phyloP scores from a whole-genome alignment of 192 early-diverging fungal genomes.

The Diversispora epigaea region DNA sequence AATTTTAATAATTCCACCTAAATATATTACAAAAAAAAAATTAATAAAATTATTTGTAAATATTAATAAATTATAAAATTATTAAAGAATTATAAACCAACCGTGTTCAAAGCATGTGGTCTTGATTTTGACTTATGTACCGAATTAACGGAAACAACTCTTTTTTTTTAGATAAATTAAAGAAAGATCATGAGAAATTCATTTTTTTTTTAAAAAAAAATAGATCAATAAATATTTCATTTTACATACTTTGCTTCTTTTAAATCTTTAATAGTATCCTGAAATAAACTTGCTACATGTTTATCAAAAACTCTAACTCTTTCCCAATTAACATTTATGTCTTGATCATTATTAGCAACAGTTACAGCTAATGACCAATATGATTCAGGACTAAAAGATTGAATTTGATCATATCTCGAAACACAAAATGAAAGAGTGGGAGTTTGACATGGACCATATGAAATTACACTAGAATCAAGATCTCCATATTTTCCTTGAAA shows the following conservation, averaged over 20 bases:
- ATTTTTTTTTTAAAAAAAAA: not conserved
- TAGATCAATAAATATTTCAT: not conserved
- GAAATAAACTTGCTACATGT: not conserved
- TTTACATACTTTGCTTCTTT: not conserved
- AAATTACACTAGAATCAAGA: slow-evolving; percentile 48
- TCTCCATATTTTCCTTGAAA: slow-evolving; percentile 60
- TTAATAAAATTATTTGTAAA: not conserved
- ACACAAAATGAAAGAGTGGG: slow-evolving; percentile 56
- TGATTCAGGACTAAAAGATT: slow-evolving; percentile 51
- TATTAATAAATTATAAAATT: not conserved
- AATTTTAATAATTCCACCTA: slow-evolving; percentile 50
- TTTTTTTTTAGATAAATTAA: not conserved
- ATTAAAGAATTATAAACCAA: not conserved
- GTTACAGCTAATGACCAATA: slow-evolving; percentile 45
- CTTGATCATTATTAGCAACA: slow-evolving; percentile 22
- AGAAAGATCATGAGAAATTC: too few relatives aligned
- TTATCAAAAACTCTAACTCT: not conserved
- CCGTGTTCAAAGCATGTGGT: not conserved
- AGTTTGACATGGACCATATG: slow-evolving; percentile 55
- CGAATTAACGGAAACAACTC: not conserved
- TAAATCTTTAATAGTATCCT: not conserved
- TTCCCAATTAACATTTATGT: not conserved
- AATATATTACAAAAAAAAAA: slow-evolving; percentile 27
- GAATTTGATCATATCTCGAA: slow-evolving; percentile 54
- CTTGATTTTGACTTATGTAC: not conserved